Base-by-base conservation (phyloP, 164 flowering plant genomes). In the Piper betle region DNA sequence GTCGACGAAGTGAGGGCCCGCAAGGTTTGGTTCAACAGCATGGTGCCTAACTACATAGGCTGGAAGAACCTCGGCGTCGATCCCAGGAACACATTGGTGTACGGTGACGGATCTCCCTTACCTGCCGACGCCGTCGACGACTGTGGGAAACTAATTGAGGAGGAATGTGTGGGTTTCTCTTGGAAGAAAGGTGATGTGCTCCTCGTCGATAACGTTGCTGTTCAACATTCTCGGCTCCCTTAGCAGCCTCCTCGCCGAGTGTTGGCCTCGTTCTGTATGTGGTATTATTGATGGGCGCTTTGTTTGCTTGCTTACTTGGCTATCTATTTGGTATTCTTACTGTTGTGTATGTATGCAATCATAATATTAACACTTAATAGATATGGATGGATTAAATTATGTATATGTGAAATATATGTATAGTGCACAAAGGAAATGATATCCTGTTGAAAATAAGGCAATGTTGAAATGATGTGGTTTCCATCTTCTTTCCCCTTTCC, bases 181-280 rank as follows among this genome's bases (percentile, higher is more conserved):
- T 84, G 86, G 86, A 74, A 79, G 68, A 78, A 77, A 64, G 88
- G 88, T 0, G 88, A 84, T 55, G 78, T 84, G 16, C 79, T 82
- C 57, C 76, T 84, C 75, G 61, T 84, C 2, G 89, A 84, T 73
- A 84, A 82, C 73, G 63, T 55, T 64, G 83, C 89, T 59, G 37
- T 72, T 73, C 83, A 80, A 58, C 89, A 82, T 70, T 81, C 80
- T 39, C 62, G 86, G 58, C 79, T 86, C 76, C 83, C 89, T 57
- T 77, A 79, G 15, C 65, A 72, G 53, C 77, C 89, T 41, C 89
- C 89, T 0, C 74, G 89, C 62, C 75, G 61, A 53, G 84, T 84
- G 66, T 66, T 82, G 16, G 89, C 79, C 60, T 68, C 83, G 11
- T 78, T 81, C 3, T 79, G 82, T 79, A 79, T 25, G 33, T 25